These are phyloP conservation scores for Wallacemonas rigidus DNA, from an alignment of 208 protist genomes.

Conservation along the genomic window DNA sequence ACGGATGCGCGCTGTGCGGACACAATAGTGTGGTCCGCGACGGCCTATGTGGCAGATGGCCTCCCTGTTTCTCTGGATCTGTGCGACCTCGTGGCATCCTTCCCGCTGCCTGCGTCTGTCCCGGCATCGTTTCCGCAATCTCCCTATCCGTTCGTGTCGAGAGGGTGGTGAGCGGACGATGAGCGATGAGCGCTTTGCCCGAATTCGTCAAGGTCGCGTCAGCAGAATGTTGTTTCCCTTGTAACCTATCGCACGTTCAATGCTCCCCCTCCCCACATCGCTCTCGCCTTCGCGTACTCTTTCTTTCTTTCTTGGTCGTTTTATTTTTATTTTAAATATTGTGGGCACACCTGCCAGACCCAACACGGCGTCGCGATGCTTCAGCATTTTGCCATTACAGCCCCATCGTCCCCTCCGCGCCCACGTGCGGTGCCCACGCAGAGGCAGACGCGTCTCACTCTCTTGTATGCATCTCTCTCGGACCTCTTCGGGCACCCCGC, in stretches of 20 bases:
- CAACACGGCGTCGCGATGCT: neutral
- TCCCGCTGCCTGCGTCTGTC: no score
- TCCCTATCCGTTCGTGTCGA: no score
- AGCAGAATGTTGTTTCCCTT: neutral
- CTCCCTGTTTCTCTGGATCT: no score
- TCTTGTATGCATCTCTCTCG: neutral
- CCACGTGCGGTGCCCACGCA: neutral
- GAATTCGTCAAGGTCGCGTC: no score
- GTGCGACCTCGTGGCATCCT: no score
- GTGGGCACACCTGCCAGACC: neutral
- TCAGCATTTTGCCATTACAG: conserved; percentile 11
- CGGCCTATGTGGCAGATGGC: no score
- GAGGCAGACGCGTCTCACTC: neutral
- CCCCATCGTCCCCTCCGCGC: neutral
- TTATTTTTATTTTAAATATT: neutral
- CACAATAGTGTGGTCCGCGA: no score
- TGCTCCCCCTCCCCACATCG: neutral
- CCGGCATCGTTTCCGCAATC: no score
- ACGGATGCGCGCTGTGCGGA: neutral
- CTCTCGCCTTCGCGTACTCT: neutral
- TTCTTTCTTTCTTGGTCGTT: neutral
- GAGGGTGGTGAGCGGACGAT: no score
- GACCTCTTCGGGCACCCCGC: no score
- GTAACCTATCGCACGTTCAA: neutral
- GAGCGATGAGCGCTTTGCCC: no score